Conservation (phyloP, 495 filamentous ascomycete genomes). For the Penicillium cinerascens region DNA sequence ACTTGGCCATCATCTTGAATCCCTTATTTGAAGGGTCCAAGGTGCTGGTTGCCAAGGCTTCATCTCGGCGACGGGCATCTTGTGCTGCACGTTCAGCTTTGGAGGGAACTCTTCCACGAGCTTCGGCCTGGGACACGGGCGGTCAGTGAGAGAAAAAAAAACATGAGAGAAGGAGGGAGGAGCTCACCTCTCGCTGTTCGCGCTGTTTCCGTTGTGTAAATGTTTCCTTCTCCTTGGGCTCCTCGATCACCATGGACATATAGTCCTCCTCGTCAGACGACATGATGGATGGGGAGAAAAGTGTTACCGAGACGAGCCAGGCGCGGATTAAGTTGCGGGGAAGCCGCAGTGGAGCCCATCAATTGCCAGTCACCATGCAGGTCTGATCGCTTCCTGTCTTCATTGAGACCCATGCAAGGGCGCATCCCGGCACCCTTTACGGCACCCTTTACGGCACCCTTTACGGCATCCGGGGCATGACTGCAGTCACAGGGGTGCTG, state of each 20-base stretch:
- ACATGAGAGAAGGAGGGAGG: neutral
- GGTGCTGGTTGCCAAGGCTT: conserved; percentile 67
- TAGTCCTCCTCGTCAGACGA: conserved; percentile 58
- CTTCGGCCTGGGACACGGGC: conserved; percentile 36
- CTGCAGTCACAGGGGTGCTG: neutral
- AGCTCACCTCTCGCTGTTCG: conserved; percentile 50
- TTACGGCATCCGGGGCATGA: neutral
- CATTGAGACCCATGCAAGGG: neutral
- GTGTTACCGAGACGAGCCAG: neutral
- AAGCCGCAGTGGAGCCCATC: conserved; percentile 1
- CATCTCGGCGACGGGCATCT: conserved; percentile 67
- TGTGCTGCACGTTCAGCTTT: conserved; percentile 77
- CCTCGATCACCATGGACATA: conserved; percentile 60
- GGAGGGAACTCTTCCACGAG: conserved; percentile 51
- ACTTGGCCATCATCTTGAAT: conserved; percentile 91
- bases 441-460: neutral
- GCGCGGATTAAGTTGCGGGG: conserved; percentile 17
- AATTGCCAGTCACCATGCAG: neutral
- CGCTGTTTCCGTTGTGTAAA: conserved; percentile 55
- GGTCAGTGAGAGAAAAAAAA: neutral
- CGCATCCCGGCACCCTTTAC: no score
- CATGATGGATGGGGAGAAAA: conserved; percentile 14
- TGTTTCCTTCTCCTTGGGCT: conserved; percentile 52
- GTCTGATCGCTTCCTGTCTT: no score
- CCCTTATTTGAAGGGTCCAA: conserved; percentile 69